phyloP scores from a whole-genome alignment of 2,329 filamentous ascomycete species.

The Xylaria sp. region DNA sequence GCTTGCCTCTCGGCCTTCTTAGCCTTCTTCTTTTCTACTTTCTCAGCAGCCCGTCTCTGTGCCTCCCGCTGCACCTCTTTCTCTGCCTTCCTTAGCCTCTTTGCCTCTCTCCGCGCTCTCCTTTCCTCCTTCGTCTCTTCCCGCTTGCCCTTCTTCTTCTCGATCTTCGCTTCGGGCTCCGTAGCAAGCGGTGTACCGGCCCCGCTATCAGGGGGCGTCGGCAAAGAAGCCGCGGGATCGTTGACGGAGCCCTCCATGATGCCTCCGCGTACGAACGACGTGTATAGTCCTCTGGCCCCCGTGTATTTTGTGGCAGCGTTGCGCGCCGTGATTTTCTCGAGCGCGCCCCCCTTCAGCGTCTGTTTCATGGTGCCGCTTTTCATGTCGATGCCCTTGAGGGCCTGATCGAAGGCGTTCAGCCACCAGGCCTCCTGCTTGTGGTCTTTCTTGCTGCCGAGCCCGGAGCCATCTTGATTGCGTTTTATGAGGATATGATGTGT shows the following conservation, averaged over 20 bases:
- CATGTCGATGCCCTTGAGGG: slow-evolving; percentile 80
- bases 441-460: slow-evolving; percentile 80
- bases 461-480: slow-evolving; percentile 82
- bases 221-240: slow-evolving; percentile 39
- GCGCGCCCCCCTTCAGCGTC: slow-evolving; percentile 63
- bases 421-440: slow-evolving; percentile 90
- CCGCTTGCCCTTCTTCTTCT: slow-evolving; percentile 40
- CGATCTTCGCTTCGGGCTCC: slow-evolving; percentile 46
- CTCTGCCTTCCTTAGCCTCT: slow-evolving; percentile 48
- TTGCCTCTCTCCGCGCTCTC: slow-evolving; percentile 47
- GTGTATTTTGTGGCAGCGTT: slow-evolving; percentile 66
- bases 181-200: slow-evolving; percentile 48
- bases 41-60: slow-evolving; percentile 48
- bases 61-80: slow-evolving; percentile 42
- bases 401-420: slow-evolving; percentile 93
- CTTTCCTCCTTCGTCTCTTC: slow-evolving; percentile 43
- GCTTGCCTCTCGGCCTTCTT: slow-evolving; percentile 57
- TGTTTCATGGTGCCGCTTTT: slow-evolving; percentile 67
- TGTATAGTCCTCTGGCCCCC: slow-evolving; percentile 75
- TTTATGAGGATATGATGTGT: slow-evolving; percentile 84
- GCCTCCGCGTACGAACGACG: slow-evolving; percentile 86
- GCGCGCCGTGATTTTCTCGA: slow-evolving; percentile 62
- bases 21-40: slow-evolving; percentile 53
- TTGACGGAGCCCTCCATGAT: slow-evolving; percentile 76
- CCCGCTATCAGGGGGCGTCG: slow-evolving; percentile 50